Percentiles rank a stretch among this genome's conserved stretches.
Evolutionary conservation across 1,284 basidiomycete genomes (phyloP).

Genomic region (Apiotrichum domesticum): DNA sequence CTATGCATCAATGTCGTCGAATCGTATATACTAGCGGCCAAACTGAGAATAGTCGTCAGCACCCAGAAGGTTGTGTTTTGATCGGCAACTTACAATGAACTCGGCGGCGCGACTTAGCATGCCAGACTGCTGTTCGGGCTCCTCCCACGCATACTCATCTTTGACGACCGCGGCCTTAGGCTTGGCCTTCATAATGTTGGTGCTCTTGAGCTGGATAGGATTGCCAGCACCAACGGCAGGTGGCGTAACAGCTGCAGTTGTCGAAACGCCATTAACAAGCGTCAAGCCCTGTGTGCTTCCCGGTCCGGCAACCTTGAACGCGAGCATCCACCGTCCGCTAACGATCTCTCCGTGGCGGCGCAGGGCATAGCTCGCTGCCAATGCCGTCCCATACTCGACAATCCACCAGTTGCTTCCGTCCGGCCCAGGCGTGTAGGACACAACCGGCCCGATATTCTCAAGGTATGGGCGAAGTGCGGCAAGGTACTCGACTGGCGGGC

Average conservation of each 20-base stretch:
- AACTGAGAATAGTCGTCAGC: constrained; percentile 13
- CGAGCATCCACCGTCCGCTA: constrained; percentile 36
- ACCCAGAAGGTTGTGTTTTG: no score
- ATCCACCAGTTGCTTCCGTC: constrained; percentile 39
- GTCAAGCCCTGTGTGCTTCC: constrained; percentile 24
- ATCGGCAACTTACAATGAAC: constrained; percentile 15
- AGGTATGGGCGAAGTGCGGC: constrained; percentile 30
- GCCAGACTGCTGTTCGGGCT: constrained; percentile 29
- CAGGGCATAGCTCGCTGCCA: constrained; percentile 31
- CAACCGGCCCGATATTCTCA: constrained; percentile 29
- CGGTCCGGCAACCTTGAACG: constrained; percentile 32
- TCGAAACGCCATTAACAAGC: constrained; percentile 14
- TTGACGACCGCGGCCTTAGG: constrained; percentile 12
- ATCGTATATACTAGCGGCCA: constrained; percentile 19
- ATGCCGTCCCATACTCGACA: constrained; percentile 28
- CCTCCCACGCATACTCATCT: constrained; percentile 35
- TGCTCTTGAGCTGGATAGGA: constrained; percentile 22
- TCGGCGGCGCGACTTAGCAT: constrained; percentile 14
- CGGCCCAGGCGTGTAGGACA: constrained; percentile 33
- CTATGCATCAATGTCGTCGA: constrained; percentile 14
- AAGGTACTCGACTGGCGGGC: constrained; percentile 33
- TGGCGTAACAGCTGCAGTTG: not conserved
- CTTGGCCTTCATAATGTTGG: constrained; percentile 22
- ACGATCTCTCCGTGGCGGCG: constrained; percentile 41
- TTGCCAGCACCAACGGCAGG: constrained; percentile 18